These are phyloP conservation scores for Margaritispora aquatica DNA, from an alignment of 495 filamentous ascomycete species.

Conservation along the genomic window DNA sequence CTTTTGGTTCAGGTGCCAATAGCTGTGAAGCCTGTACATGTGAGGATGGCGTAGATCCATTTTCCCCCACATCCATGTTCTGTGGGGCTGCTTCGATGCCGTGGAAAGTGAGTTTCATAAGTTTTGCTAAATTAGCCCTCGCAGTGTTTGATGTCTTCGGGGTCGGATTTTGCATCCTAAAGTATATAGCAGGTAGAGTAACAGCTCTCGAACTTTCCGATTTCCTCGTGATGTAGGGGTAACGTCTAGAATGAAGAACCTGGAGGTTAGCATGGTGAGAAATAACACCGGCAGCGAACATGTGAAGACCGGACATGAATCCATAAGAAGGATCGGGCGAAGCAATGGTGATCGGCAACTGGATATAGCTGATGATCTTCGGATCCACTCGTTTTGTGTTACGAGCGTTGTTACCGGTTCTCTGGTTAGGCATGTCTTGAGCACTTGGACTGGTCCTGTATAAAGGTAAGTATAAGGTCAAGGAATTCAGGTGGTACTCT, in stretches of 20 bases:
- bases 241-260: slow-evolving; percentile 33
- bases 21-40: background rate
- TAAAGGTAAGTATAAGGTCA: background rate
- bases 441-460: slow-evolving; percentile 6
- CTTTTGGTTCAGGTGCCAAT: slow-evolving; percentile 2
- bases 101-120: slow-evolving; percentile 46
- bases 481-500: background rate
- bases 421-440: background rate
- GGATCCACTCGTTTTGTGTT: background rate
- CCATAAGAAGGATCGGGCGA: slow-evolving; percentile 17
- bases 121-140: slow-evolving; percentile 45
- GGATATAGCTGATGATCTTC: slow-evolving; percentile 9
- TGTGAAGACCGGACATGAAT: slow-evolving; percentile 19
- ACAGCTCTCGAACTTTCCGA: slow-evolving; percentile 24
- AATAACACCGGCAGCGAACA: slow-evolving; percentile 27
- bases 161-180: slow-evolving; percentile 39
- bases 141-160: slow-evolving; percentile 8
- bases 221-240: slow-evolving; percentile 21
- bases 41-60: background rate
- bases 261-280: slow-evolving; percentile 38
- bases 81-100: slow-evolving; percentile 27
- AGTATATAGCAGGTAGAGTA: slow-evolving; percentile 36
- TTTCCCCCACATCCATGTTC: background rate
- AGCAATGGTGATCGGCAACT: slow-evolving; percentile 14
- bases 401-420: background rate